phyloP scores from a whole-genome alignment of 805 yeast species.

The Lipomyces yamadae region DNA sequence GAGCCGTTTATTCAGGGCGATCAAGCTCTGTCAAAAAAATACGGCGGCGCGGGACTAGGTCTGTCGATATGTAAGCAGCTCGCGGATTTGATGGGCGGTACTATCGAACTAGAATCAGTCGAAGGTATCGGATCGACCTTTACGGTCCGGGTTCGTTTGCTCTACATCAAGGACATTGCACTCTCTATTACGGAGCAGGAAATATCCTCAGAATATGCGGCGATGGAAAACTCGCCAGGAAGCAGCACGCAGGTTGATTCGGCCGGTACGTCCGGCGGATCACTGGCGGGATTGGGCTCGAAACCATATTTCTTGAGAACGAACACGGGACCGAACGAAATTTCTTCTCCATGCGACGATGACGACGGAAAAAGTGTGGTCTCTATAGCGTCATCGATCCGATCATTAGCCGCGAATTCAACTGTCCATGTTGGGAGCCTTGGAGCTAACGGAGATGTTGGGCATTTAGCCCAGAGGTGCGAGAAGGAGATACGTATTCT shows the following conservation, averaged over 20 bases:
- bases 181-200: slow-evolving; percentile 19
- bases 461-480: not conserved
- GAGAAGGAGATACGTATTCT: slow-evolving; percentile 54
- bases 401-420: slow-evolving; percentile 20
- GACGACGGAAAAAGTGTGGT: slow-evolving; percentile 21
- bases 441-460: not conserved
- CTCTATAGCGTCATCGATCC: slow-evolving; percentile 20
- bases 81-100: slow-evolving; percentile 89
- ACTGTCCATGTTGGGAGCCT: not conserved
- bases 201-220: not conserved
- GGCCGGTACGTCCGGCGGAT: slow-evolving; percentile 3
- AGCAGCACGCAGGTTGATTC: slow-evolving; percentile 4
- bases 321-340: not conserved
- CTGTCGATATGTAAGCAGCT: slow-evolving; percentile 86
- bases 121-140: slow-evolving; percentile 86
- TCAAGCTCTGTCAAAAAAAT: slow-evolving; percentile 84
- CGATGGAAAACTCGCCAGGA: not conserved
- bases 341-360: slow-evolving; percentile 9
- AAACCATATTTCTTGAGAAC: slow-evolving; percentile 25
- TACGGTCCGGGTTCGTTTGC: slow-evolving; percentile 52
- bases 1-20: slow-evolving; percentile 98
- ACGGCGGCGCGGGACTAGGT: slow-evolving; percentile 97
- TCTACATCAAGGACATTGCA: slow-evolving; percentile 61
- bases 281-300: slow-evolving; percentile 30
- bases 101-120: slow-evolving; percentile 70